Evolutionary conservation across 345 rosid species (phyloP).

Genomic region (Isatis tinctoria): DNA sequence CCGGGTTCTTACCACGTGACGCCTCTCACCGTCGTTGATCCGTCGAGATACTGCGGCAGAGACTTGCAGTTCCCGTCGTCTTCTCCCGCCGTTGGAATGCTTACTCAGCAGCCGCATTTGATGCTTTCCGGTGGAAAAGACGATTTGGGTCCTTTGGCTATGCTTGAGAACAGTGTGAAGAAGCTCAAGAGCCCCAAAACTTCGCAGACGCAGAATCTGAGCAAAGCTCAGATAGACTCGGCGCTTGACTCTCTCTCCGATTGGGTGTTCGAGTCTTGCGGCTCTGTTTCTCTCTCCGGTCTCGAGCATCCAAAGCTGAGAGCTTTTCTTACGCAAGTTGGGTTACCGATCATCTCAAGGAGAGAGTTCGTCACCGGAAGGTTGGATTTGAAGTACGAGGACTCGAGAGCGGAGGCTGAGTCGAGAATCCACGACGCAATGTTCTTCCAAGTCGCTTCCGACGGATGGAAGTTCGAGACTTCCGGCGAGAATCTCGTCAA

Average conservation of each 20-base stretch:
- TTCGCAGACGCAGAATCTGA: constrained; percentile 64
- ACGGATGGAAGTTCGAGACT: constrained; percentile 71
- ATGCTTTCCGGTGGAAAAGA: constrained; percentile 95
- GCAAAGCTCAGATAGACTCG: constrained; percentile 69
- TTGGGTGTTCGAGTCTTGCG: constrained; percentile 95
- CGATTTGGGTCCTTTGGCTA: constrained; percentile 84
- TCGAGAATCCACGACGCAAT: constrained; percentile 83
- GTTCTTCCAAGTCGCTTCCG: constrained; percentile 92
- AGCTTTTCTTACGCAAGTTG: constrained; percentile 81
- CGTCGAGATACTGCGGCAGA: constrained; percentile 45
- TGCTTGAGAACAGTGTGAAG: constrained; percentile 97
- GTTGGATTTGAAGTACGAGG: constrained; percentile 74
- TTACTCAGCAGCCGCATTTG: constrained; percentile 65
- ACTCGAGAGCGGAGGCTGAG: constrained; percentile 75
- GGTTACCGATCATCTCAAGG: constrained; percentile 69
- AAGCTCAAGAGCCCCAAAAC: constrained; percentile 85
- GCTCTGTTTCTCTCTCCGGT: constrained; percentile 83
- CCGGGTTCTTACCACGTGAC: constrained; percentile 46
- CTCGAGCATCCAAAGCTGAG: constrained; percentile 90
- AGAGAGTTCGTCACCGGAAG: constrained; percentile 63
- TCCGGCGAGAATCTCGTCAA: constrained; percentile 58
- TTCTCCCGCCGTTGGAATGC: neutral
- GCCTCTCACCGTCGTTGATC: constrained; percentile 74
- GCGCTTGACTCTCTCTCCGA: constrained; percentile 81
- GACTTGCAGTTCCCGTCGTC: constrained; percentile 23